Conservation (phyloP, 2,329 filamentous ascomycete genomes). For the Penicillium sp. region DNA sequence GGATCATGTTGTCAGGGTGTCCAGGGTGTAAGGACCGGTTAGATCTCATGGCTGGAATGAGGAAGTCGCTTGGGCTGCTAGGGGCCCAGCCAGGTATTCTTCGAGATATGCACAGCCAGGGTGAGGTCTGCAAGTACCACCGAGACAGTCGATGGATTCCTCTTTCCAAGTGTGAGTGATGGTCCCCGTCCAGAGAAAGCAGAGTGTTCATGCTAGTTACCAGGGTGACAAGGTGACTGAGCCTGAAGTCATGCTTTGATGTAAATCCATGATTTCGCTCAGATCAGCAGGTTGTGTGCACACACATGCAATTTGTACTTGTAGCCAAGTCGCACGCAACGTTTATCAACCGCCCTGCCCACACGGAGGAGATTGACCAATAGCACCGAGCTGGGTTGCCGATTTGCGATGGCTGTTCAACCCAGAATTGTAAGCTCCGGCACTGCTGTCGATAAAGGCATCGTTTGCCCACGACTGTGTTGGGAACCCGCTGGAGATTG, state of each 20-base stretch:
- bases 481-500: slow-evolving; percentile 30
- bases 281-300: background rate
- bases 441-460: slow-evolving; percentile 38
- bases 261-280: background rate
- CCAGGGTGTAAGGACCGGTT: background rate
- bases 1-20: background rate
- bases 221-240: background rate
- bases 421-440: slow-evolving; percentile 27
- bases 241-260: background rate
- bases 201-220: background rate
- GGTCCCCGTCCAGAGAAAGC: background rate
- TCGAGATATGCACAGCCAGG: background rate
- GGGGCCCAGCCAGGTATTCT: background rate
- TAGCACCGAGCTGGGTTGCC: slow-evolving; percentile 40
- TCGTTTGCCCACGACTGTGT: slow-evolving; percentile 40
- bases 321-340: background rate
- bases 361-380: slow-evolving; percentile 52
- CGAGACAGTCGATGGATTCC: background rate
- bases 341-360: slow-evolving; percentile 50
- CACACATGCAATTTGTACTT: background rate
- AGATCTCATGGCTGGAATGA: background rate
- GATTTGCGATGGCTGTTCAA: slow-evolving; percentile 32
- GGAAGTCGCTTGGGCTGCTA: background rate
- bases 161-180: background rate
- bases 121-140: background rate